A percentile compares a stretch with the other conserved stretches of the same genome.
These are phyloP conservation scores for Sugiyamaella qingdaonensis DNA, from an alignment of 805 yeast genomes.

Conservation along the genomic window DNA sequence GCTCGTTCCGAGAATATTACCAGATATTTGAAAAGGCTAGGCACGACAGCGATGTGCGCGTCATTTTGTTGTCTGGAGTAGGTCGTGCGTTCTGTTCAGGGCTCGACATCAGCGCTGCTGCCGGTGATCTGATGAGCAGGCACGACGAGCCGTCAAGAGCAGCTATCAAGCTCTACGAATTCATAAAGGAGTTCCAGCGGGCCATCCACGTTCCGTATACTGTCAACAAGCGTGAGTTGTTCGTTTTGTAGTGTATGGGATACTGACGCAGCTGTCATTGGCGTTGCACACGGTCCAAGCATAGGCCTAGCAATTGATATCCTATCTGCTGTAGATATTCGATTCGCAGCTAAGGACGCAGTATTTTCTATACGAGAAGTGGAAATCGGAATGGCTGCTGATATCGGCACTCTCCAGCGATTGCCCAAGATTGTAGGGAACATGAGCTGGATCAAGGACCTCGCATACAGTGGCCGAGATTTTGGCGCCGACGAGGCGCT, in stretches of 20 bases:
- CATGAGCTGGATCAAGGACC: conserved; percentile 53
- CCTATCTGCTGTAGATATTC: conserved; percentile 52
- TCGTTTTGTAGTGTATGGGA: background rate
- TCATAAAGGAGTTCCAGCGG: conserved; percentile 55
- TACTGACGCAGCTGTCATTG: conserved; percentile 49
- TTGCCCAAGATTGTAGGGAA: conserved; percentile 52
- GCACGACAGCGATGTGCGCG: conserved; percentile 42
- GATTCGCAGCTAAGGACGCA: conserved; percentile 52
- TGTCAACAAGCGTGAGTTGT: conserved; percentile 29
- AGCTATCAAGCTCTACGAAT: conserved; percentile 32
- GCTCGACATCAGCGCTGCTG: conserved; percentile 45
- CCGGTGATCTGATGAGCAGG: conserved; percentile 16
- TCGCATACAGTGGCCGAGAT: conserved; percentile 57
- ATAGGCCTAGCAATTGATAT: conserved; percentile 70
- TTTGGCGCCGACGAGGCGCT: conserved; percentile 55
- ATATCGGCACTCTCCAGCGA: conserved; percentile 73
- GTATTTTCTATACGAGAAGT: conserved; percentile 62
- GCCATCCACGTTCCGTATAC: conserved; percentile 37
- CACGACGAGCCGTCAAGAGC: conserved; percentile 28
- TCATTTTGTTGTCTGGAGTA: conserved; percentile 52
- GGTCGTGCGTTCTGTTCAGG: conserved; percentile 64
- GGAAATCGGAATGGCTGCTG: conserved; percentile 71
- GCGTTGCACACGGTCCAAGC: conserved; percentile 58
- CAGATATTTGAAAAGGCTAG: conserved; percentile 46
- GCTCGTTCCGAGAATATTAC: conserved; percentile 56